Evolutionary conservation across 192 early-diverging fungal species (phyloP).

Genomic region (Chytriomyces sp.): DNA sequence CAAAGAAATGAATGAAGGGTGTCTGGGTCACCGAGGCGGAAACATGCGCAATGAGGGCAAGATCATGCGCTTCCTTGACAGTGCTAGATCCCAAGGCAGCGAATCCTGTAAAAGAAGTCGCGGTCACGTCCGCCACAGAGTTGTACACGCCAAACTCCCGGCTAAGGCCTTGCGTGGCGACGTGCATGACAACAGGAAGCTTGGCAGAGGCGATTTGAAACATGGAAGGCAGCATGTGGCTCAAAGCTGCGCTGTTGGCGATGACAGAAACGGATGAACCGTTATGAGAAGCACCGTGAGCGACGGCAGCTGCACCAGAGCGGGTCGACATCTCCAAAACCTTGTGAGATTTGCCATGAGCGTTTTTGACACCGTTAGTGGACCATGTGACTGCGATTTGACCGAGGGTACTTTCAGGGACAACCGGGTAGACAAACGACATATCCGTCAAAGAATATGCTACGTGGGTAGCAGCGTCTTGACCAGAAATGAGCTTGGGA

Average conservation of each 20-base stretch:
- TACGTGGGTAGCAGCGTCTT: conserved; percentile 72
- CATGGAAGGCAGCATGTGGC: conserved; percentile 82
- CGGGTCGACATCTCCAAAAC: conserved; percentile 79
- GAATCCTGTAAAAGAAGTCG: conserved; percentile 78
- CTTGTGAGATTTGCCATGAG: conserved; percentile 66
- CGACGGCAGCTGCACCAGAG: conserved; percentile 72
- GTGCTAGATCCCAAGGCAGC: conserved; percentile 72
- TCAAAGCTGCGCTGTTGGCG: conserved; percentile 73
- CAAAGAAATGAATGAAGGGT: conserved; percentile 83
- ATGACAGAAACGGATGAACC: conserved; percentile 58
- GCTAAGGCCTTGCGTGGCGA: conserved; percentile 70
- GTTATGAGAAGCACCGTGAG: conserved; percentile 71
- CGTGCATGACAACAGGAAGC: conserved; percentile 80
- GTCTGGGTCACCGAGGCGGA: conserved; percentile 59
- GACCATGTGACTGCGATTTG: conserved; percentile 68
- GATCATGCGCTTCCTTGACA: conserved; percentile 88
- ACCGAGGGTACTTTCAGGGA: conserved; percentile 63
- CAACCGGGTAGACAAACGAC: conserved; percentile 81
- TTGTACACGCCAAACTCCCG: conserved; percentile 56
- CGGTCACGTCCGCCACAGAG: conserved; percentile 73
- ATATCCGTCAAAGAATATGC: conserved; percentile 79
- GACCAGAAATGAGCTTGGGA: conserved; percentile 49
- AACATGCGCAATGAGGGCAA: conserved; percentile 83
- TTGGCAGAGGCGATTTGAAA: conserved; percentile 64
- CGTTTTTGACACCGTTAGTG: conserved; percentile 65